Percentiles rank a stretch among this genome's conserved stretches.
phyloP scores from a whole-genome alignment of 2,329 filamentous ascomycete species.

The Stagonosporopsis chrysanthemi region DNA sequence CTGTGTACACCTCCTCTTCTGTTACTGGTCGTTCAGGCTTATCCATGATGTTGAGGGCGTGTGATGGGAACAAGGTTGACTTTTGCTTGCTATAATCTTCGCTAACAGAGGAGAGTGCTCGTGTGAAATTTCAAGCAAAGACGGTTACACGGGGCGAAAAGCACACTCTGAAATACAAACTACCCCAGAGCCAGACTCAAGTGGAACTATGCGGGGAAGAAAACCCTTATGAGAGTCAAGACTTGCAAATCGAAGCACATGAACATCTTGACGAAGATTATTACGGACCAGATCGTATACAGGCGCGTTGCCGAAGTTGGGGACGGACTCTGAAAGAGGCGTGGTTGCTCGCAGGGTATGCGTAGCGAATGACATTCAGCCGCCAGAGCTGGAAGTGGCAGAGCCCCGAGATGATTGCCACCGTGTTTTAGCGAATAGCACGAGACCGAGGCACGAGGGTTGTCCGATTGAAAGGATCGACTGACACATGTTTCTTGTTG shows the following conservation, averaged over 20 bases:
- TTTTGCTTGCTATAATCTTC: neutral
- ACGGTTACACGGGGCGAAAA: slow-evolving; percentile 6
- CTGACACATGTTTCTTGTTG: slow-evolving; percentile 31
- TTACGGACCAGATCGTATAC: slow-evolving; percentile 27
- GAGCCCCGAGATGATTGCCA: slow-evolving; percentile 44
- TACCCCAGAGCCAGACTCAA: slow-evolving; percentile 19
- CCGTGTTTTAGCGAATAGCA: slow-evolving; percentile 19
- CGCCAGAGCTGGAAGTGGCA: slow-evolving; percentile 37
- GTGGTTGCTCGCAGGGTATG: slow-evolving; percentile 35
- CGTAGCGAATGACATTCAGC: slow-evolving; percentile 26
- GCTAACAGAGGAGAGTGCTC: neutral
- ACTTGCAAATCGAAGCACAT: slow-evolving; percentile 35
- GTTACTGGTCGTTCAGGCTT: slow-evolving; percentile 24
- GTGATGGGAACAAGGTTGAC: neutral
- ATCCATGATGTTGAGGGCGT: slow-evolving; percentile 28
- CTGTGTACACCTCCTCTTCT: slow-evolving; percentile 29
- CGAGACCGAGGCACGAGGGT: slow-evolving; percentile 30
- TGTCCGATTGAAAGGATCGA: slow-evolving; percentile 17
- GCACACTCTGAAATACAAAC: slow-evolving; percentile 13
- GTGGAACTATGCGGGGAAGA: slow-evolving; percentile 40
- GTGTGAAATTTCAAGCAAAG: neutral
- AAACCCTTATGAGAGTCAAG: slow-evolving; percentile 26
- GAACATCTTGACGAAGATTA: slow-evolving; percentile 29
- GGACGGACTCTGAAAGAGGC: slow-evolving; percentile 32
- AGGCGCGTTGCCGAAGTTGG: slow-evolving; percentile 27